Percentiles rank a stretch among this genome's conserved stretches.
Evolutionary conservation across 2,329 filamentous ascomycete species (phyloP).

Genomic region (Paracamarosporium sp.): DNA sequence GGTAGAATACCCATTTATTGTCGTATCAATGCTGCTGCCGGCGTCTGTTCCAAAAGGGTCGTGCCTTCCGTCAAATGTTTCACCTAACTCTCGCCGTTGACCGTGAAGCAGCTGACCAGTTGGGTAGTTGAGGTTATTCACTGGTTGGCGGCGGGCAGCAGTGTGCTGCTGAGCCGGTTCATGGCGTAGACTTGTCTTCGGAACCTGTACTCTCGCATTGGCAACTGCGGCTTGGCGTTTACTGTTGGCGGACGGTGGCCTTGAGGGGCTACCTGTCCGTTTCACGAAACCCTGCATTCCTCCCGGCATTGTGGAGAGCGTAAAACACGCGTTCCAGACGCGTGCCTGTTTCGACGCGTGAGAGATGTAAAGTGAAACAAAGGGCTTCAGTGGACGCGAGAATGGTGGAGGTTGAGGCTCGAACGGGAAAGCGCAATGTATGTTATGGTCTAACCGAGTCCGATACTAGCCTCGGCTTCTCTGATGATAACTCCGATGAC

Average conservation of each 20-base stretch:
- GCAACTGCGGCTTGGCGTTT: constrained; percentile 24
- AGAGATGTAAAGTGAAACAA: constrained; percentile 5
- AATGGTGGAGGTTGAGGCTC: constrained; percentile 24
- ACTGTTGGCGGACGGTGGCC: constrained; percentile 16
- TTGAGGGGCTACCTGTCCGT: constrained; percentile 23
- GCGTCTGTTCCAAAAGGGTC: constrained; percentile 47
- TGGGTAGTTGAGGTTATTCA: background rate
- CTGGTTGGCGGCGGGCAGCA: constrained; percentile 2
- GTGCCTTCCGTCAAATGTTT: constrained; percentile 19
- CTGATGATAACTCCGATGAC: constrained; percentile 28
- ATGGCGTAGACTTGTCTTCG: constrained; percentile 14
- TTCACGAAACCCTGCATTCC: constrained; percentile 29
- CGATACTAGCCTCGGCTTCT: constrained; percentile 13
- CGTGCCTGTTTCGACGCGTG: background rate
- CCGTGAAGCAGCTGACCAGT: constrained; percentile 18
- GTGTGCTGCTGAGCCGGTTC: constrained; percentile 14
- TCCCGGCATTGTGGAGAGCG: background rate
- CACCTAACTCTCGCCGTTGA: constrained; percentile 19
- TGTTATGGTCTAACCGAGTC: constrained; percentile 25
- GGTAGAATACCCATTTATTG: constrained; percentile 27
- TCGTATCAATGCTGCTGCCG: constrained; percentile 45
- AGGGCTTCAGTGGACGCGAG: constrained; percentile 14
- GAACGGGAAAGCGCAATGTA: constrained; percentile 34
- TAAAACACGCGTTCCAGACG: background rate
- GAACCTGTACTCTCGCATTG: constrained; percentile 27